A percentile compares a stretch with the other conserved stretches of the same genome.
Conservation (phyloP, 2,329 filamentous ascomycete genomes). For the Diaporthe citriasiana region DNA sequence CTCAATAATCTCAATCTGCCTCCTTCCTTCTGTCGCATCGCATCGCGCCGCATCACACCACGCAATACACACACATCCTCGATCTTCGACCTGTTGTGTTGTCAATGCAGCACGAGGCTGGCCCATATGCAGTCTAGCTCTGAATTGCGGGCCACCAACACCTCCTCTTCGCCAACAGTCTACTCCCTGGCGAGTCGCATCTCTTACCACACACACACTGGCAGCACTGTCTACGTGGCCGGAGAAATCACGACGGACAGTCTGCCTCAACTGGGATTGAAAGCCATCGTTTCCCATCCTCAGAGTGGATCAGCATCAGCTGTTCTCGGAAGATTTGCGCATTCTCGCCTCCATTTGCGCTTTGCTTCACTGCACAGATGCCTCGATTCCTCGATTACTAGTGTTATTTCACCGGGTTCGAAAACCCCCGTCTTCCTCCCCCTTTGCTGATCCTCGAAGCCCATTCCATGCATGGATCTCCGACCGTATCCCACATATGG, state of each 20-base stretch:
- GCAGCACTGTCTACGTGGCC: background rate
- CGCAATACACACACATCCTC: background rate
- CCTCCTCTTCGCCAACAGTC: constrained; percentile 1
- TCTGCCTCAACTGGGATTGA: background rate
- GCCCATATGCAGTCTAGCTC: background rate
- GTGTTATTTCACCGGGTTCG: background rate
- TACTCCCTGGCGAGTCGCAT: constrained; percentile 10
- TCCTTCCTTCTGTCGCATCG: constrained; percentile 1
- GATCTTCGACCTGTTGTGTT: constrained; percentile 10
- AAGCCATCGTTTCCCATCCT: background rate
- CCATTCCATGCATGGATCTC: background rate
- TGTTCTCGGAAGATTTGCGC: background rate
- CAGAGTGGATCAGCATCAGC: background rate
- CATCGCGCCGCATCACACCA: constrained; percentile 15
- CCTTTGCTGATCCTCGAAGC: too few species aligned
- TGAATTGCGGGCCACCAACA: background rate
- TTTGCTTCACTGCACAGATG: background rate
- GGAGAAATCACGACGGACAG: background rate
- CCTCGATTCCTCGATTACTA: background rate
- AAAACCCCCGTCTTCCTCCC: background rate
- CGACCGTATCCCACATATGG: background rate
- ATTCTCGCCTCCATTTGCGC: background rate
- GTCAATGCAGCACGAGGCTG: constrained; percentile 15
- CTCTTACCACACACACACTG: background rate
- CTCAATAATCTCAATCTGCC: background rate